Base-by-base conservation (phyloP, 2,329 filamentous ascomycete genomes). In the Clarireedia homoeocarpa region DNA sequence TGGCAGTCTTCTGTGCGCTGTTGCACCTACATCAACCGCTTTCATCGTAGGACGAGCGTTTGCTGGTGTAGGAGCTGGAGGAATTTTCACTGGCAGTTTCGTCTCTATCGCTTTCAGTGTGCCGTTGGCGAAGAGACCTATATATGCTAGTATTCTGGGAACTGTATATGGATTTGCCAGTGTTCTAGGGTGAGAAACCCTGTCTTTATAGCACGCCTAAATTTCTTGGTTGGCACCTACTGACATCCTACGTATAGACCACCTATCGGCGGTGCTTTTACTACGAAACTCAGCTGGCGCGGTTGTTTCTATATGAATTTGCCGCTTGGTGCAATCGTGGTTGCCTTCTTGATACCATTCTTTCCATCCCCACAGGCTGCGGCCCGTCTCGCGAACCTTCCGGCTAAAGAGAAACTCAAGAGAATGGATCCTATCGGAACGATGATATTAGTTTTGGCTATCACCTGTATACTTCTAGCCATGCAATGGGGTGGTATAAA, bases 401-500 rank as follows among this genome's bases (percentile, higher is more conserved):
- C 48, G 23, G 7, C 39, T 3, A 51, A 51, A 51, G 36, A 51
- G 7, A 51, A 51, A 15, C 4, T 51, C 7, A n/a, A 36, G 24
- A 5, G 24, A 4, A 17, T 51, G 6, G 34, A 51, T 39, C 15
- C 23, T 3, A 3, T 26, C 3, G 48, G 48, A 3, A 34, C 34
- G 20, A 5, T 39, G 17, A 15, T 26, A 1, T 15, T 51, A 34
- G 12, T 17, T 20, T 1, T 36, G 4, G 56, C 56, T 17, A 44
- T 59, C 2, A 34, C 58, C 10, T 73, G 69, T 49, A 61, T 76
- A 2, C 72, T 57, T 15, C 49, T 64, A 14, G 61, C 59, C 6
- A 38, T 64, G 14, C 61, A 73, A 42, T 64, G 59, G 61, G 71
- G 71, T 71, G 75, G 75, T 52, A 79, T 79, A 53, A 69, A 70